phyloP scores from a whole-genome alignment of 768 basidiomycete genomes.

The Crepidotus variabilis region DNA sequence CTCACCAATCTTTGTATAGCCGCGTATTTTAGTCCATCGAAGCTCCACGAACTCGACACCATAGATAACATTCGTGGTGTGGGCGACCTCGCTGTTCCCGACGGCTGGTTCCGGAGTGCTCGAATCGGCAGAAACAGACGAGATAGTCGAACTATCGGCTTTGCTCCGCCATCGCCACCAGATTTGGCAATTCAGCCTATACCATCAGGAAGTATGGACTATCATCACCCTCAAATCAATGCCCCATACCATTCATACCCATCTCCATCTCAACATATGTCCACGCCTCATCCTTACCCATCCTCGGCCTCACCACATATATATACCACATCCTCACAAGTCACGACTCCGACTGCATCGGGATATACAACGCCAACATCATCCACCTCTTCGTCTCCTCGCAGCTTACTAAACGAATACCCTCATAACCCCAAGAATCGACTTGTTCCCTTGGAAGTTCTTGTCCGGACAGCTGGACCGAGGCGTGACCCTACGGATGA shows the following conservation, averaged over 20 bases:
- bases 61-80: slow-evolving; percentile 68
- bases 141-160: slow-evolving; percentile 40
- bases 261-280: slow-evolving; percentile 16
- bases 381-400: slow-evolving; percentile 37
- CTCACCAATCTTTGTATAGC: slow-evolving; percentile 42
- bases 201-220: slow-evolving; percentile 18
- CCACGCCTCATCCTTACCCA: slow-evolving; percentile 3
- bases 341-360: slow-evolving; percentile 21
- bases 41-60: slow-evolving; percentile 64
- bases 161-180: slow-evolving; percentile 24
- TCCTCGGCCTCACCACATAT: slow-evolving; percentile 17
- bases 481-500: slow-evolving; percentile 64
- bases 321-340: slow-evolving; percentile 1
- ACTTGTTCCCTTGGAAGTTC: slow-evolving; percentile 62
- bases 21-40: slow-evolving; percentile 81
- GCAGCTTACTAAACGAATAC: slow-evolving; percentile 24
- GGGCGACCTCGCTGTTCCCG: slow-evolving; percentile 64
- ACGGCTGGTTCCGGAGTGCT: slow-evolving; percentile 77
- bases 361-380: slow-evolving; percentile 34
- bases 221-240: slow-evolving; percentile 10
- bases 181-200: slow-evolving; percentile 23
- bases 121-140: slow-evolving; percentile 61
- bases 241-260: slow-evolving; percentile 17
- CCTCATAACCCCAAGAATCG: slow-evolving; percentile 23
- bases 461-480: slow-evolving; percentile 50